Base-by-base conservation (phyloP, 2,329 filamentous ascomycete species). In the Colletotrichum tamarilloi region DNA sequence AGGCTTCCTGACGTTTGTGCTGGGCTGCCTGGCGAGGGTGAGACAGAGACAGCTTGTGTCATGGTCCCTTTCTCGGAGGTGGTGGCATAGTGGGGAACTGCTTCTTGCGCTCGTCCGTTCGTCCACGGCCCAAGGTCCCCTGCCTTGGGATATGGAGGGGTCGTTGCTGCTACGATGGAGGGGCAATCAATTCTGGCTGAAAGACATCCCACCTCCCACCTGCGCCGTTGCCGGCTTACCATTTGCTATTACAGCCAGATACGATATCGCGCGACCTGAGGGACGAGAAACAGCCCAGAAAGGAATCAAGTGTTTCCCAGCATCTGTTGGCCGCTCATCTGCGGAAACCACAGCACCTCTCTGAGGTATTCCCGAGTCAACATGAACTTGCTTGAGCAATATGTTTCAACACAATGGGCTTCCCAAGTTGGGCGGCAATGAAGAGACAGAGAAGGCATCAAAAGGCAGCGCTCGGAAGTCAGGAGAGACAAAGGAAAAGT, bases 211-310 rank as follows among this genome's bases (percentile, higher is more conserved):
- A 56, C 68, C 63, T 76, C 68, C 78, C 77, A 79, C 76, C 78
- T 77, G 72, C 76, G 58, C 70, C 68, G 71, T 76, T 68, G 66
- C 70, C 46, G 74, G 75, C 74, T 77, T 76, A 76, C 75, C 73
- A 78, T 80, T 79, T 77, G 78, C 77, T 76, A 74, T 76, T 62
- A 71, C 49, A 69, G 68, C 9, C 56, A 56, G 60, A 70, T 60
- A 69, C 59, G 55, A 69, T 70, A 73, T 65, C 67, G 55, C 55
- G 66, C 55, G 35, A 65, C 66, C 12, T 69, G 32, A 32, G 42
- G 49, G 59, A 62, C 58, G 35, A 58, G 68, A 42, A 57, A 30
- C 22, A 62, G 52, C 32, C 26, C 30, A 8, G 14, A 53, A 52
- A 16, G 35, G 26, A 62, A 62, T 12, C 19, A 38, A 24, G 19